phyloP scores from a whole-genome alignment of 257 asterid species.

The Rhazya stricta region DNA sequence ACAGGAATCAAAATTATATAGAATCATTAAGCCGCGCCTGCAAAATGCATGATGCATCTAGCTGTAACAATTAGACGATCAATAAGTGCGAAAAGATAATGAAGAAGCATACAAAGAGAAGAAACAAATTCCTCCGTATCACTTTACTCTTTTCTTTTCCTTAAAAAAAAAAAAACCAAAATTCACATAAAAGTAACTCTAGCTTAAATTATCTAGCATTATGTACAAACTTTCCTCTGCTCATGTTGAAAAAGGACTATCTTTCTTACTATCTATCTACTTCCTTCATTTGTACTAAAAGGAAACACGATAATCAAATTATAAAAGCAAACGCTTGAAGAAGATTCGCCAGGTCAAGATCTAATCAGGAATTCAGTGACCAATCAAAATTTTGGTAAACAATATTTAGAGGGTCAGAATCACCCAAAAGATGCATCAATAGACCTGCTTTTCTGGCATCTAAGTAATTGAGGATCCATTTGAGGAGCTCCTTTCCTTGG shows the following conservation, averaged over 20 bases:
- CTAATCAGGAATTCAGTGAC: constrained; percentile 56
- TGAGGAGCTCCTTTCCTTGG: constrained; percentile 58
- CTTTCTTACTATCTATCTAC: not conserved
- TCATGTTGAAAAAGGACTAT: not conserved
- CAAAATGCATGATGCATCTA: no score
- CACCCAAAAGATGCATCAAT: constrained; percentile 65
- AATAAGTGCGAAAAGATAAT: not conserved
- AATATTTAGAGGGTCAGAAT: constrained; percentile 58
- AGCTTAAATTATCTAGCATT: not conserved
- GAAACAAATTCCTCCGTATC: not conserved
- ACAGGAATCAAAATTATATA: no score
- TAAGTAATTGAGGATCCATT: constrained; percentile 64
- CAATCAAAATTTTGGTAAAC: constrained; percentile 66
- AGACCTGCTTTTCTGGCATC: constrained; percentile 90
- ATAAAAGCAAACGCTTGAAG: not conserved
- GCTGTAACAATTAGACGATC: no score
- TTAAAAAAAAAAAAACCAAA: no score
- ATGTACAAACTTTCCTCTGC: not conserved
- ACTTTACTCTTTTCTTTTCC: no score
- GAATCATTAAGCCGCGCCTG: no score
- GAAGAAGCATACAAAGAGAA: not conserved
- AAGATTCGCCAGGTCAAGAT: not conserved
- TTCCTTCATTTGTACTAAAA: not conserved
- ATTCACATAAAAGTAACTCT: not conserved
- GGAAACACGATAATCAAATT: not conserved